Evolutionary conservation across 441 rosid genomes (phyloP).

Genomic region (Pelargonium fulgidum): DNA sequence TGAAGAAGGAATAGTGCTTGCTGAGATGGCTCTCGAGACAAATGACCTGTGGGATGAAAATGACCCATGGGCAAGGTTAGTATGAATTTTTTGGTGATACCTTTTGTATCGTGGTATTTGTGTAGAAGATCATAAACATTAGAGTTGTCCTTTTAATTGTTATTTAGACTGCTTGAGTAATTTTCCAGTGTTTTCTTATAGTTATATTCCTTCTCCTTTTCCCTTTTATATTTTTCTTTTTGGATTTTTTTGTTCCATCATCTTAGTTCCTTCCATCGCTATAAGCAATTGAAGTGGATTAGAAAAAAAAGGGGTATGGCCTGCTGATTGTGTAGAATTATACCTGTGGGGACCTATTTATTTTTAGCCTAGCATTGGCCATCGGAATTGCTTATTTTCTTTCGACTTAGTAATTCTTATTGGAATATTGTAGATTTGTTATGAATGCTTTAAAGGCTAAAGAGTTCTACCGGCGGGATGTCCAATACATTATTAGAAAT

Average conservation of each 20-base stretch:
- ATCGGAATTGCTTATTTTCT: conserved; percentile 9
- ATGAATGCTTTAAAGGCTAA: conserved; percentile 94
- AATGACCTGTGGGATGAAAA: conserved; percentile 92
- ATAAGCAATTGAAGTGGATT: neutral
- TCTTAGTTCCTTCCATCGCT: neutral
- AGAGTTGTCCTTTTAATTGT: neutral
- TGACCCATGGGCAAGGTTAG: conserved; percentile 96
- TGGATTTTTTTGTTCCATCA: neutral
- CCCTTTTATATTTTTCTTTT: too few species aligned
- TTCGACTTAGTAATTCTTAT: conserved; percentile 19
- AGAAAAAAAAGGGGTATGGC: neutral
- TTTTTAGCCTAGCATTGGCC: neutral
- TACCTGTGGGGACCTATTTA: neutral
- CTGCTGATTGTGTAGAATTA: neutral
- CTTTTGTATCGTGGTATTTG: neutral
- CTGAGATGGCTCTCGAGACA: conserved; percentile 96
- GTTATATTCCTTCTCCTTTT: neutral
- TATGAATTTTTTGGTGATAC: conserved; percentile 13
- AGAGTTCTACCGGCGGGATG: conserved; percentile 89
- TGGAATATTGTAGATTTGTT: conserved; percentile 61
- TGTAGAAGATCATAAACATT: conserved; percentile 9
- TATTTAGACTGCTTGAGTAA: too few species aligned
- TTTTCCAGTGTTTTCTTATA: too few species aligned
- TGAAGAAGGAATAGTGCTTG: conserved; percentile 84
- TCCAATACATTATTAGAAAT: conserved; percentile 83